phyloP scores from a whole-genome alignment of 768 basidiomycete genomes.

The Kwoniella mangroviensis region DNA sequence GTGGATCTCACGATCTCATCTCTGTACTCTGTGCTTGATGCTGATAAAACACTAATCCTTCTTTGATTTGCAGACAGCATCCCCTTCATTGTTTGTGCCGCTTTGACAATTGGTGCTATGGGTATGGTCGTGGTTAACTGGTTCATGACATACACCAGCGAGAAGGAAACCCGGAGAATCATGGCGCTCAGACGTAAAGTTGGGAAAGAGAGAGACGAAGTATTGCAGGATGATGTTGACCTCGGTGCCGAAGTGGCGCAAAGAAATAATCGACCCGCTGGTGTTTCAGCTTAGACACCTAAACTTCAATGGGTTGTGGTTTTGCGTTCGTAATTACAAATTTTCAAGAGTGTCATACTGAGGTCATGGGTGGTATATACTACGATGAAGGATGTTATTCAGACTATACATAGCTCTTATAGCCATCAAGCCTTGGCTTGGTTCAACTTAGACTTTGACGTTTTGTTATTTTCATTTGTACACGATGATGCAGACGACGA shows the following conservation, averaged over 20 bases:
- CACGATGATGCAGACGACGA: neutral
- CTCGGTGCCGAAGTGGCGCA: conserved; percentile 10
- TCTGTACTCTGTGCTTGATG: neutral
- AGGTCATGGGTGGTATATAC: neutral
- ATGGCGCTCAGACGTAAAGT: conserved; percentile 21
- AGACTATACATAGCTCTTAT: neutral
- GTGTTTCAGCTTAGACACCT: no score
- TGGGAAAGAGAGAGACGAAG: conserved; percentile 18
- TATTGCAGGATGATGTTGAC: conserved; percentile 21
- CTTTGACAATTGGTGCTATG: conserved; percentile 8
- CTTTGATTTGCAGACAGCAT: conserved; percentile 5
- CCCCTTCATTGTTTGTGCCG: conserved; percentile 17
- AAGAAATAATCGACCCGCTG: conserved; percentile 6
- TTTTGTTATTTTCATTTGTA: neutral
- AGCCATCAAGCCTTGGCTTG: no score
- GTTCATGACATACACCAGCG: conserved; percentile 19
- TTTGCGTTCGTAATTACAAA: no score
- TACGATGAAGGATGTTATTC: neutral
- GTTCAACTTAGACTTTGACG: neutral
- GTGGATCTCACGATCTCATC: neutral
- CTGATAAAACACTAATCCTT: neutral
- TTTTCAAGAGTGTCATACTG: neutral
- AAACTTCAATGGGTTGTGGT: no score
- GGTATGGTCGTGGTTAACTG: conserved; percentile 10
- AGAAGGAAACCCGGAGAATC: conserved; percentile 23